phyloP scores from a whole-genome alignment of 768 basidiomycete genomes.

The Tulasnella calospora region DNA sequence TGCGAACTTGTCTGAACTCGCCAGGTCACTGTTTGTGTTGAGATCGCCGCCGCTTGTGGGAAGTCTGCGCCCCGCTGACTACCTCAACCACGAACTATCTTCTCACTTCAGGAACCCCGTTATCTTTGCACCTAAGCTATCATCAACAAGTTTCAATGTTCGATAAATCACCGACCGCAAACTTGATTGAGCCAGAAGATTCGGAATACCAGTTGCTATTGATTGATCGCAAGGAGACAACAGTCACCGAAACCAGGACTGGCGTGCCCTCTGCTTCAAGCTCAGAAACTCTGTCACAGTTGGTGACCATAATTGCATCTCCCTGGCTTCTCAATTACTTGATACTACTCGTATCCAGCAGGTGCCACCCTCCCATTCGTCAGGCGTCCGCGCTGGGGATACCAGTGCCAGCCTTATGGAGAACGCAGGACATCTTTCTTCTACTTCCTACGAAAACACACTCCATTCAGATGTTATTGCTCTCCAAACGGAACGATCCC shows the following conservation, averaged over 20 bases:
- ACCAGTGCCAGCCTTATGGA: background rate
- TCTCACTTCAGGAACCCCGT: background rate
- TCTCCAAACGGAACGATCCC: background rate
- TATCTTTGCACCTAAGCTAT: background rate
- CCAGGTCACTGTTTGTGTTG: too few species aligned
- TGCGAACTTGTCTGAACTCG: too few species aligned
- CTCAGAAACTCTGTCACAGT: background rate
- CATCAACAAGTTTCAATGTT: background rate
- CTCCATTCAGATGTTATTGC: background rate
- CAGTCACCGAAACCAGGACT: background rate
- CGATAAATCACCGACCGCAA: background rate
- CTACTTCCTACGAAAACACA: background rate
- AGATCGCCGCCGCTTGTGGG: too few species aligned
- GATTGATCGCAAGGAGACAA: too few species aligned
- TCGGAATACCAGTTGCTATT: too few species aligned
- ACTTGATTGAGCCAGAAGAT: background rate
- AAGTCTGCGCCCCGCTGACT: too few species aligned
- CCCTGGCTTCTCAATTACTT: background rate
- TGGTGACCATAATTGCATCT: background rate
- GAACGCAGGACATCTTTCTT: background rate
- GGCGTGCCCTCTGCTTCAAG: background rate
- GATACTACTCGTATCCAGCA: background rate
- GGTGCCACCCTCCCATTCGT: background rate
- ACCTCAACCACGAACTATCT: background rate
- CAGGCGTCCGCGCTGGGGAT: background rate